A percentile compares a stretch with the other conserved stretches of the same genome.
phyloP scores from a whole-genome alignment of 31 red algal species.

The Bonnemaisonia californica region DNA sequence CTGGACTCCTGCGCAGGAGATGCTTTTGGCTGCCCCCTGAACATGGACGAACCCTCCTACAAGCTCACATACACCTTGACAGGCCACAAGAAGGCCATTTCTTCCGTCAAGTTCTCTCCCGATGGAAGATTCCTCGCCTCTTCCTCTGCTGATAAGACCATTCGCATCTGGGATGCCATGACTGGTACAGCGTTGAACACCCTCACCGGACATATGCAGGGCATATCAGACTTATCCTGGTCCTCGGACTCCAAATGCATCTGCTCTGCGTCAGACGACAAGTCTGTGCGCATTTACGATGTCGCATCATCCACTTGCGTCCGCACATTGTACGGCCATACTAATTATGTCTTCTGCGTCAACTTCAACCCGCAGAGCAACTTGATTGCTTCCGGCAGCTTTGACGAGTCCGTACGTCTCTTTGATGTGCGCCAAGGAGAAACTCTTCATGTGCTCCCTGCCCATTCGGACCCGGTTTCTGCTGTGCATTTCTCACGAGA shows the following conservation, averaged over 20 bases:
- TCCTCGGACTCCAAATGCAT: constrained; percentile 78
- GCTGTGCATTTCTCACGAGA: constrained; percentile 91
- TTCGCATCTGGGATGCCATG: constrained; percentile 77
- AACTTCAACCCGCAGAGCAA: constrained; percentile 91
- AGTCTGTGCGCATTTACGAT: constrained; percentile 91
- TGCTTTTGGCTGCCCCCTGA: too few species aligned
- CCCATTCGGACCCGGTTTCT: constrained; percentile 91
- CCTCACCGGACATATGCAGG: constrained; percentile 83
- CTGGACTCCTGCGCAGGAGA: too few species aligned
- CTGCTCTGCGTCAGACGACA: constrained; percentile 91
- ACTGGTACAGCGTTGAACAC: constrained; percentile 42
- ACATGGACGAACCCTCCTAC: constrained; percentile 6
- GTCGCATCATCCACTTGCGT: constrained; percentile 58
- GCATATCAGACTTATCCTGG: constrained; percentile 95
- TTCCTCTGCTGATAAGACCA: constrained; percentile 89
- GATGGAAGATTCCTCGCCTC: constrained; percentile 88
- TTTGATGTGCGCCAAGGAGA: constrained; percentile 84
- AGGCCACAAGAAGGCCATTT: constrained; percentile 87
- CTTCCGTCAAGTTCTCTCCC: constrained; percentile 94
- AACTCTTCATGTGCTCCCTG: constrained; percentile 72
- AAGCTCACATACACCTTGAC: constrained; percentile 42
- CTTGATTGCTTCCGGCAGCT: constrained; percentile 88
- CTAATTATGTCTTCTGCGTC: constrained; percentile 88
- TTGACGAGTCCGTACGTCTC: constrained; percentile 90
- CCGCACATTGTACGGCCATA: constrained; percentile 68